phyloP scores from a whole-genome alignment of 208 protist species.

The Borovskyia barvae region DNA sequence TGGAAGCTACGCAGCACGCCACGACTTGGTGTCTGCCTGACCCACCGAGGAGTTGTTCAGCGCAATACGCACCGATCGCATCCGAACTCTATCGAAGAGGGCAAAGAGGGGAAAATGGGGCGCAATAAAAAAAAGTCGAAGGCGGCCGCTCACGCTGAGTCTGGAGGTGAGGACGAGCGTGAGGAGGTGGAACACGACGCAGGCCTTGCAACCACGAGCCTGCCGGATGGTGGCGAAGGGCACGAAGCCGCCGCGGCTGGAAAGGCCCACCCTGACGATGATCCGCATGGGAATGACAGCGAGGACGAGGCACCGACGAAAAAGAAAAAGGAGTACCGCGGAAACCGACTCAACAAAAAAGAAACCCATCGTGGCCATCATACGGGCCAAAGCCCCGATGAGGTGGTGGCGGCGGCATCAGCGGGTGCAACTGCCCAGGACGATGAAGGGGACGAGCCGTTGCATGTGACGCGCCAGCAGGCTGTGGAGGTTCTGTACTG shows the following conservation, averaged over 20 bases:
- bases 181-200: slow-evolving; percentile 17
- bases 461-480: slow-evolving; percentile 31
- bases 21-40: too few relatives aligned
- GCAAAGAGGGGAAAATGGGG: slow-evolving; percentile 25
- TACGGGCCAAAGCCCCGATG: slow-evolving; percentile 2
- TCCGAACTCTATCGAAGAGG: not conserved
- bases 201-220: not conserved
- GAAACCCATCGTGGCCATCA: slow-evolving; percentile 21
- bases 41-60: not conserved
- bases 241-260: not conserved
- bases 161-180: slow-evolving; percentile 19
- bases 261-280: not conserved
- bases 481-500: slow-evolving; percentile 89
- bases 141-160: slow-evolving; percentile 20
- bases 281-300: not conserved
- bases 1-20: too few relatives aligned
- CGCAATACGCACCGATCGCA: not conserved
- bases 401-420: not conserved
- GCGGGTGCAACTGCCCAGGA: slow-evolving; percentile 2
- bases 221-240: not conserved
- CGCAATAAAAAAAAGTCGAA: slow-evolving; percentile 65
- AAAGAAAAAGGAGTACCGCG: slow-evolving; percentile 71
- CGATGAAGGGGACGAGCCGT: slow-evolving; percentile 24
- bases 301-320: slow-evolving; percentile 5
- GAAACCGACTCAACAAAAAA: slow-evolving; percentile 45